phyloP scores from a whole-genome alignment of 441 rosid genomes.

The Capsella rubella region DNA sequence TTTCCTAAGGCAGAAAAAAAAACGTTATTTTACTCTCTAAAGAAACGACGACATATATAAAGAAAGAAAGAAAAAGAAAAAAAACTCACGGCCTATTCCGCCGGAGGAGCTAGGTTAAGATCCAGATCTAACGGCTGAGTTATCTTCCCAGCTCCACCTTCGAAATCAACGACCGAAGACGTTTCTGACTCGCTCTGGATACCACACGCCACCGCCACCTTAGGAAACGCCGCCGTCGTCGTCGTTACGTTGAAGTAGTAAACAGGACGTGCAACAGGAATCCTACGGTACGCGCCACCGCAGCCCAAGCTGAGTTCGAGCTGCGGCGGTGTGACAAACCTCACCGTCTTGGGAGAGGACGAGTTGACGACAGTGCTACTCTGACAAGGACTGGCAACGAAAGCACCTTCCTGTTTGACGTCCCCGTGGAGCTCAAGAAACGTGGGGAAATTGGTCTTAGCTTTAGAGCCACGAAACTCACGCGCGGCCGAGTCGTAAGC shows the following conservation, averaged over 20 bases:
- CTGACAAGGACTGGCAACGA: conserved; percentile 54
- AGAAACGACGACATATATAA: background rate
- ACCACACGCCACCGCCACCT: conserved; percentile 41
- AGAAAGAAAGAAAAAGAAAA: background rate
- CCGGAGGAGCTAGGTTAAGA: conserved; percentile 65
- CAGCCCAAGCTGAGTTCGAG: conserved; percentile 56
- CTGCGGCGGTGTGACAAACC: conserved; percentile 39
- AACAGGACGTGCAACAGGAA: conserved; percentile 49
- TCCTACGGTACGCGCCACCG: conserved; percentile 40
- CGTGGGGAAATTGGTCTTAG: conserved; percentile 59
- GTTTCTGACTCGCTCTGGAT: conserved; percentile 71
- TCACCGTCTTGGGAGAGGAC: conserved; percentile 41
- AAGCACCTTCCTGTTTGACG: background rate
- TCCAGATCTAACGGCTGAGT: conserved; percentile 51
- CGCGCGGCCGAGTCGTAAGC: conserved; percentile 68
- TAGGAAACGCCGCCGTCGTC: conserved; percentile 25
- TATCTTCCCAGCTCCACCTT: conserved; percentile 34
- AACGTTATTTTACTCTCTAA: background rate
- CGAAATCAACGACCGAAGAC: conserved; percentile 61
- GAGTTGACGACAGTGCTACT: conserved; percentile 52
- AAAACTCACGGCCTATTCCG: conserved; percentile 47
- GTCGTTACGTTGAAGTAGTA: conserved; percentile 41
- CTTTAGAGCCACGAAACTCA: conserved; percentile 64
- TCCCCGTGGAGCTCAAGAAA: conserved; percentile 10
- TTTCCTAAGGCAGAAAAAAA: background rate